phyloP scores from a whole-genome alignment of 108 stramenopile species.

The Mediolabrus comicus region DNA sequence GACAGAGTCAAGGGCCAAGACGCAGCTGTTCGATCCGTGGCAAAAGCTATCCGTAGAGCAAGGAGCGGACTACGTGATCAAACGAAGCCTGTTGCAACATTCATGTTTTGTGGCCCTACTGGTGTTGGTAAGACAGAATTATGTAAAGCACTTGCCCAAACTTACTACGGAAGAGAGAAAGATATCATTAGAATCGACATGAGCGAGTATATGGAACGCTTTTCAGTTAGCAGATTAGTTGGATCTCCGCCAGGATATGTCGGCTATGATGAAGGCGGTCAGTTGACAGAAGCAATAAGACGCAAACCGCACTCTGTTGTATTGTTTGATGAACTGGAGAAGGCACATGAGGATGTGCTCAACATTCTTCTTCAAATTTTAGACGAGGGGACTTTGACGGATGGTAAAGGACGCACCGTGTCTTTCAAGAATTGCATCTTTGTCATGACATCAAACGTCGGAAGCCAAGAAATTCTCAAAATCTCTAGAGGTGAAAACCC shows the following conservation, averaged over 20 bases:
- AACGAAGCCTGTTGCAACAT: slow-evolving; percentile 77
- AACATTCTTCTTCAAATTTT: slow-evolving; percentile 92
- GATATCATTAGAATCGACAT: slow-evolving; percentile 92
- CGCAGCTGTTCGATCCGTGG: slow-evolving; percentile 76
- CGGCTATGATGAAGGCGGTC: slow-evolving; percentile 96
- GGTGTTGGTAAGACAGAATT: slow-evolving; percentile 92
- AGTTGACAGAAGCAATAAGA: slow-evolving; percentile 93
- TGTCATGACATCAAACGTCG: slow-evolving; percentile 96
- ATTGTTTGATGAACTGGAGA: slow-evolving; percentile 79
- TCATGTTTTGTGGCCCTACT: slow-evolving; percentile 84
- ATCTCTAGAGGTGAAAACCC: slow-evolving; percentile 50
- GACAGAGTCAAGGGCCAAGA: slow-evolving; percentile 89
- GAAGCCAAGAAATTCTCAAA: slow-evolving; percentile 83
- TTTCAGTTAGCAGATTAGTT: slow-evolving; percentile 85
- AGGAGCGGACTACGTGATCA: slow-evolving; percentile 80
- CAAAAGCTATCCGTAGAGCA: slow-evolving; percentile 75
- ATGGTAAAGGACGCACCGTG: slow-evolving; percentile 92
- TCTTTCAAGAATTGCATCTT: slow-evolving; percentile 95
- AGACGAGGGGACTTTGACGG: slow-evolving; percentile 95
- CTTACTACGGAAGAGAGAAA: slow-evolving; percentile 83
- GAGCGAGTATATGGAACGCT: slow-evolving; percentile 95
- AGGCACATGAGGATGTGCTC: slow-evolving; percentile 95
- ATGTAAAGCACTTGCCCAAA: slow-evolving; percentile 85
- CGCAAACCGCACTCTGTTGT: slow-evolving; percentile 75
- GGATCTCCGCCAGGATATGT: slow-evolving; percentile 93